Evolutionary conservation across 1,139 yeast species (phyloP).

Genomic region (Wickerhamomyces sp.): DNA sequence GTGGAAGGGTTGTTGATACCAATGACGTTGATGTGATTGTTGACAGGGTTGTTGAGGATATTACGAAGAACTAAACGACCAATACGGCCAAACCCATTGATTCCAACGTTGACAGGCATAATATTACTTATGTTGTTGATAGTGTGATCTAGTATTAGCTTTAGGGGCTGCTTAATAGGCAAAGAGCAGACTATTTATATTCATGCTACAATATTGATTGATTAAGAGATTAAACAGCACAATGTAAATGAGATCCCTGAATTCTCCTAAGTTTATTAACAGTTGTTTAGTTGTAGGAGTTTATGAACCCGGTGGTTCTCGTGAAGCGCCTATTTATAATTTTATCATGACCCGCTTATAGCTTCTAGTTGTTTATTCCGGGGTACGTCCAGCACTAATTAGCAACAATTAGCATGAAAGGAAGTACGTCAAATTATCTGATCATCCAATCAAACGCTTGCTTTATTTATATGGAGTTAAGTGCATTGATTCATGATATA

Average conservation of each 20-base stretch:
- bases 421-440: too few species aligned
- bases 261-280: background rate
- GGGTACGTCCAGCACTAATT: background rate
- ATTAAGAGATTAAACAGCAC: too few species aligned
- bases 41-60: slow-evolving; percentile 66
- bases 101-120: slow-evolving; percentile 51
- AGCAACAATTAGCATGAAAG: too few species aligned
- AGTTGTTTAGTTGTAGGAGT: background rate
- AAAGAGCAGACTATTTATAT: background rate
- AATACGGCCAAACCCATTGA: slow-evolving; percentile 90
- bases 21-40: slow-evolving; percentile 69
- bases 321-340: background rate
- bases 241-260: background rate
- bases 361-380: background rate
- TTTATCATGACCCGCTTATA: background rate
- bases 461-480: background rate
- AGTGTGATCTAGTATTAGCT: too few species aligned
- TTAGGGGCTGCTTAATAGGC: too few species aligned
- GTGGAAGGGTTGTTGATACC: slow-evolving; percentile 85
- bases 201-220: background rate
- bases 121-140: too few species aligned
- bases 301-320: background rate
- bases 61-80: slow-evolving; percentile 79
- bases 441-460: background rate
- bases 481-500: background rate